Base-by-base conservation (phyloP, 345 rosid genomes). In the Litchi chinensis region DNA sequence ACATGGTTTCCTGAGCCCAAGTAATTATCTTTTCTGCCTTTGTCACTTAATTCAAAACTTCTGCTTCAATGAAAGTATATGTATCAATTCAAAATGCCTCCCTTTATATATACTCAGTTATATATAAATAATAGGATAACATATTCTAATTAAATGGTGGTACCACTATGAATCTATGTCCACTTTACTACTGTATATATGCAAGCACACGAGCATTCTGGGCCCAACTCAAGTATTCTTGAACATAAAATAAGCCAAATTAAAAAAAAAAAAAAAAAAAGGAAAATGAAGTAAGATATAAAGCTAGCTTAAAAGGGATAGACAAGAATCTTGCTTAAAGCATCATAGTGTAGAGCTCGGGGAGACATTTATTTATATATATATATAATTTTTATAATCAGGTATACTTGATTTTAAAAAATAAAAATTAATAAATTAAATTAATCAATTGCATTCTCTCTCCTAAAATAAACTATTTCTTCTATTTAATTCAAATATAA, bases 241-340 rank as follows among this genome's bases (percentile, higher is more conserved):
- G 48, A 65, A 19, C 4, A 10, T 1, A 22, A 24, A 4, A n/a
- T 57, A 7, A n/a, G 8, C n/a, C n/a, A 57, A 5, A 6, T 7
- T 46, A 7, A 46, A 44, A 44, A 6, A 44, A 44, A 44, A 44
- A 3, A 18, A 57, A 57, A 18, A 37, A 52, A 11, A 18, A 41
- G 11, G 62, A 57, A n/a, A 11, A 28, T 62, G 57, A 46, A 65
- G 62, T 21, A 37, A 65, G 16, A 39, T 48, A 67, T 8, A 66
- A 67, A 54, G 52, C 54, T 54, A 8, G 10, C 41, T 40, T 41
- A 76, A 76, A 76, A 75, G 62, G 43, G 44, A 21, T 0, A 3
- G 46, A 64, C 70, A 75, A 65, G 62, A 46, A 65, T 65, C 68
- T 67, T 67, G 52, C 65, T 39, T 76, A 76, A 66, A 76, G 54